Base-by-base conservation (phyloP, 163 green algal genomes). In the Prototheca stagnorum region DNA sequence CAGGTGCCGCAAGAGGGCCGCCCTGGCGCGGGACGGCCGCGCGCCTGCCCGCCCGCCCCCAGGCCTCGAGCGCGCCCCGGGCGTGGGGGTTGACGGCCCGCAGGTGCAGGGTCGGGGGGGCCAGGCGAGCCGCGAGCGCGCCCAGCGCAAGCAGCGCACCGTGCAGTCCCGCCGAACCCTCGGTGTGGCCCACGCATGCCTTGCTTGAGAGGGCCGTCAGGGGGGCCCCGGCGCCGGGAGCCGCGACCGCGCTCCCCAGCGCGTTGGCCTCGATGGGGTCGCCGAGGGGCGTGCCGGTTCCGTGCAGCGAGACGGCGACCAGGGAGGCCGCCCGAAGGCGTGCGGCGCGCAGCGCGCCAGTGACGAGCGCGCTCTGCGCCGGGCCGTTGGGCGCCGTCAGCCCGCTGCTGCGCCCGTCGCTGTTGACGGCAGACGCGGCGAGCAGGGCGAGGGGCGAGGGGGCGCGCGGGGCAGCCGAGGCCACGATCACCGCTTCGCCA, bases 361-460 rank as follows among this genome's bases (percentile, higher is more conserved):
- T 54, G 5, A 92, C 68, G 16, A 92, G 67, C 12, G 56, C 57
- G 43, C 67, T 47, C 49, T 85, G 75, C 3, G 72, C 68, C 4
- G 67, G 71, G n/a, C 75, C 75, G 36, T 77, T 79, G 7, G 62
- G 62, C 2, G 62, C 55, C 1, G 62, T 71, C 1, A 71, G 29
- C 4, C 51, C 51, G 64, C 64, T 82, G 57, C 70, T 84, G 36
- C 79, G 64, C 6, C 81, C 82, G 51, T 93, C 82, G 60, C 92
- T 77, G 48, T 92, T 89, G 26, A 85, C 68, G 4, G 69, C 67
- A 14, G 44, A 70, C 9, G 64, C 75, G 9, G 39, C 5, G 17
- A 83, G 17, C 17, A n/a, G n/a, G n/a, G n/a, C n/a, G n/a, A n/a
- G n/a, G n/a, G n/a, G n/a, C n/a, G n/a, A n/a, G n/a, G n/a, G n/a